Evolutionary conservation across 1,284 basidiomycete genomes (phyloP), one percentile per base, ranked within the genome.

Genomic region (Calocybe gambosa): DNA sequence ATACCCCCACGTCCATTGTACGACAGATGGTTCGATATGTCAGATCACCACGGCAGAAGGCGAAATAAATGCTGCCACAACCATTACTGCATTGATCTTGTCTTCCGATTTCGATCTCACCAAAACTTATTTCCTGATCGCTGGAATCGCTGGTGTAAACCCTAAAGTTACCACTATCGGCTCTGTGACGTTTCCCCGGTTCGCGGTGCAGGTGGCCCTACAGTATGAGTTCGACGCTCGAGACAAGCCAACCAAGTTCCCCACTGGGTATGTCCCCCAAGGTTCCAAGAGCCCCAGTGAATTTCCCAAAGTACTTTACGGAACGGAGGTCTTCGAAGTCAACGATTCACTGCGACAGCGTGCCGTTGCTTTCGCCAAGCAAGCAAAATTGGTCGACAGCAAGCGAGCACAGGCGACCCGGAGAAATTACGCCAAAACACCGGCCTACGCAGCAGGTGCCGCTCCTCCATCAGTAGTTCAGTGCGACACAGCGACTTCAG

Each of bases 251-350:
- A 16, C 12, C 5, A 40, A 40, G 9, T 46, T 46, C 44, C 26
- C 38, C 13, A 46, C 44, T 9, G 44, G 44, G 1, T 46, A 46
- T 19, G 28, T 46, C 5, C 44, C 44, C 2, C 44, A 46, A 25
- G 44, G 44, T 8, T 40, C 44, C 19, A 35, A 2, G 10, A n/a
- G 28, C 25, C 44, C 44, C 2, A 23, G 35, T 15, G 10, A 46
- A 18, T 46, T 33, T 31, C 44, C 44, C 2, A 26, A 33, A 23
- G 13, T 31, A 1, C 3, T 46, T 35, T 46, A 46, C 16, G 44
- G 44, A 5, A 46, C 44, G n/a, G 44, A 46, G 31, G 44, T 46
- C 10, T 46, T 46, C 39, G 44, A 46, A 18, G 8, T 46, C 13
- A 46, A 46, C 16, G 44, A 40, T 25, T 37, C 28, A 7, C 23